Evolutionary conservation across 108 stramenopile species (phyloP).

Genomic region (Parietichytrium sp.): DNA sequence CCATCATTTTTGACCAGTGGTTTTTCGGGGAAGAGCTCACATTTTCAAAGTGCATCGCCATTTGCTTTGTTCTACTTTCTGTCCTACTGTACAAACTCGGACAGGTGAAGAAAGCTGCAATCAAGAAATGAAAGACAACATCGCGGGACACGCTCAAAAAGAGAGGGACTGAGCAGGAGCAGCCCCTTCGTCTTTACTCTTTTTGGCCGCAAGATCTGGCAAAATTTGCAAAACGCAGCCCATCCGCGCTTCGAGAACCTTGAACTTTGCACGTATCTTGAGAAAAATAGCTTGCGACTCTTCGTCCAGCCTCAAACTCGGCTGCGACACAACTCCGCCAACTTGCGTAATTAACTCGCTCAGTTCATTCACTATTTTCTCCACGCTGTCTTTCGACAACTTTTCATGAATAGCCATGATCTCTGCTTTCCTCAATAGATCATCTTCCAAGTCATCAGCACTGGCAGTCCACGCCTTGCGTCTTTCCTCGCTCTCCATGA

Average conservation of each 20-base stretch:
- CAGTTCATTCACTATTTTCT: not conserved
- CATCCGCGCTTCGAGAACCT: slow-evolving; percentile 1
- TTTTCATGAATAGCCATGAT: not conserved
- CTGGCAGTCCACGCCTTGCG: not conserved
- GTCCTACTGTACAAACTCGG: too few species aligned
- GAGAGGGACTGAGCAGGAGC: too few species aligned
- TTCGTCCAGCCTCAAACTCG: too few species aligned
- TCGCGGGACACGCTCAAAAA: too few species aligned
- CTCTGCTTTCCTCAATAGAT: not conserved
- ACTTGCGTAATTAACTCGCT: not conserved
- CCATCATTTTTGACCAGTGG: too few species aligned
- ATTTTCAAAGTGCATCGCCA: too few species aligned
- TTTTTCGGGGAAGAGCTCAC: too few species aligned
- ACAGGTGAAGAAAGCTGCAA: too few species aligned
- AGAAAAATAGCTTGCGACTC: slow-evolving; percentile 9
- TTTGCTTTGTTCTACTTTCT: too few species aligned
- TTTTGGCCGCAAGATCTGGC: not conserved
- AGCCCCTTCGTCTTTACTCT: slow-evolving; percentile 2
- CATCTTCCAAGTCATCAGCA: not conserved
- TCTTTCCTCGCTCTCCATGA: not conserved
- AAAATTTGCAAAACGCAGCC: too few species aligned
- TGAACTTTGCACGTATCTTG: slow-evolving; percentile 15
- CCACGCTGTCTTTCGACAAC: not conserved
- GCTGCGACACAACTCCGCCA: too few species aligned
- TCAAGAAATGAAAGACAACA: too few species aligned